Conservation (phyloP, 352 stramenopile genomes). For the Phytophthora macrochlamydospora region DNA sequence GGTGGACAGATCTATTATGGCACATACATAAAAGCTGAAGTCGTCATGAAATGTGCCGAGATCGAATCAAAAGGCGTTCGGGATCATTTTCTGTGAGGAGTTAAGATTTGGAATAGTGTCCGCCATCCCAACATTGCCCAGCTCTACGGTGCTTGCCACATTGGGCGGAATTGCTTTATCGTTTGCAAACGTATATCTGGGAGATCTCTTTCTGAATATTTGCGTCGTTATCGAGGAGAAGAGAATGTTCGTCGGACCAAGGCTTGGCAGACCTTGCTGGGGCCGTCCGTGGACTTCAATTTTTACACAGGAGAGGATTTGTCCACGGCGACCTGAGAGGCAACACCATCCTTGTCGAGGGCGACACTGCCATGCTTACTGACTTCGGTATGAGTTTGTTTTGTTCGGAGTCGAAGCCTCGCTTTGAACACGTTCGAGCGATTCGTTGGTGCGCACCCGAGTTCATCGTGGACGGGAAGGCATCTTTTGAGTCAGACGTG, state of each 20-base stretch:
- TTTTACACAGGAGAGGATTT: slow-evolving; percentile 8
- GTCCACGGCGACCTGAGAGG: slow-evolving; percentile 10
- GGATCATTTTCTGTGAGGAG: slow-evolving; percentile 10
- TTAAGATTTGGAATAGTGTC: slow-evolving; percentile 6
- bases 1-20: slow-evolving; percentile 5
- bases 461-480: not conserved
- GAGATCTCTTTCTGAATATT: slow-evolving; percentile 5
- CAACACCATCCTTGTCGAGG: slow-evolving; percentile 11
- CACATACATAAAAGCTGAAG: not conserved
- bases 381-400: slow-evolving; percentile 16
- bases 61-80: slow-evolving; percentile 3
- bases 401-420: not conserved
- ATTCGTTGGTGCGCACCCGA: slow-evolving; percentile 13
- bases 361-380: slow-evolving; percentile 7
- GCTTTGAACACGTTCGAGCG: slow-evolving; percentile 3
- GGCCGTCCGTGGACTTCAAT: slow-evolving; percentile 6
- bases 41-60: slow-evolving; percentile 6
- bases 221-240: not conserved
- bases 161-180: slow-evolving; percentile 9
- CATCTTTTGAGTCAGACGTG: slow-evolving; percentile 10
- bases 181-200: slow-evolving; percentile 9
- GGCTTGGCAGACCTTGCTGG: slow-evolving; percentile 2
- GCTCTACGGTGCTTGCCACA: slow-evolving; percentile 10
- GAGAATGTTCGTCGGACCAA: not conserved
- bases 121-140: slow-evolving; percentile 7